phyloP scores from a whole-genome alignment of 345 rosid species.

The Physaria fendleri region DNA sequence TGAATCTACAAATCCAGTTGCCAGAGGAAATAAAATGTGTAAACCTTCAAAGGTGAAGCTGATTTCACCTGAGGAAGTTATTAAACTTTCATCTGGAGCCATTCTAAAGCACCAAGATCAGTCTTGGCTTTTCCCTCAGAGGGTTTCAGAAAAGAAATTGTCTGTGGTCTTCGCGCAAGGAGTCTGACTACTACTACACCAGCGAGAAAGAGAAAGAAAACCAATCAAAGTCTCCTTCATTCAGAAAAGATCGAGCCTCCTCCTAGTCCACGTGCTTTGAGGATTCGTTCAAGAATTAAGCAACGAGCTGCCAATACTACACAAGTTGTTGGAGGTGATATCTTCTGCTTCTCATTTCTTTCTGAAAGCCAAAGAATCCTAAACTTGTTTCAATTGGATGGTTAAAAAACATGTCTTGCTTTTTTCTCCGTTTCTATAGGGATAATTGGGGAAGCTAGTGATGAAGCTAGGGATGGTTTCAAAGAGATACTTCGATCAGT shows the following conservation, averaged over 20 bases:
- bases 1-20: constrained; percentile 27
- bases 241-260: constrained; percentile 2
- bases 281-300: too few relatives aligned
- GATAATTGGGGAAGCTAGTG: constrained; percentile 13
- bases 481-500: constrained; percentile 18
- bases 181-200: neutral
- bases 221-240: neutral
- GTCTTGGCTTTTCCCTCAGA: neutral
- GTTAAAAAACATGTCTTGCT: neutral
- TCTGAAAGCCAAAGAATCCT: constrained; percentile 2
- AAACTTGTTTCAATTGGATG: constrained; percentile 8
- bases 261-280: constrained; percentile 16
- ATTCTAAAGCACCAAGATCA: neutral
- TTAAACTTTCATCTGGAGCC: constrained; percentile 3
- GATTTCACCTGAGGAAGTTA: constrained; percentile 23
- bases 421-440: constrained; percentile 29
- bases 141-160: neutral
- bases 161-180: constrained; percentile 18
- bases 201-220: constrained; percentile 1
- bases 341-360: too few relatives aligned
- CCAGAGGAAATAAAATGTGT: constrained; percentile 5
- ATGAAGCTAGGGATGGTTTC: constrained; percentile 19
- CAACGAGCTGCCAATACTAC: constrained; percentile 8
- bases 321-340: constrained; percentile 16
- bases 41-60: constrained; percentile 17